Base-by-base conservation (phyloP, 495 filamentous ascomycete species). In the Halenospora varia region DNA sequence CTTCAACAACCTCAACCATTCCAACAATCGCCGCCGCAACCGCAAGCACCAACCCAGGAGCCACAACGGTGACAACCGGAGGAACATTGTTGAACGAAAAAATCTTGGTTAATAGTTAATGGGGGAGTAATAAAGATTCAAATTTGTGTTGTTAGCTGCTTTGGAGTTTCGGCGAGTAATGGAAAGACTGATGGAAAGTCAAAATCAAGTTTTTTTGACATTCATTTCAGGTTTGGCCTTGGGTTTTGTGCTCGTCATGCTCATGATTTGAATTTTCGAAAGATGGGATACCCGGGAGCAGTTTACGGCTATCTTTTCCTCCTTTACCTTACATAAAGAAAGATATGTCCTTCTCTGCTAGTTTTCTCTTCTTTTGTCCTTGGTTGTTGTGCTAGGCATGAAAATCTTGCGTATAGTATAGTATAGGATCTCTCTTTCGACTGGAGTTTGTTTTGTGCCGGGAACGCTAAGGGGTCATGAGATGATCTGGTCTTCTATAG, bases 211-310 rank as follows among this genome's bases (percentile, higher is more conserved):
- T n/a, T n/a, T n/a, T n/a, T n/a, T n/a, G n/a, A n/a, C n/a, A 19
- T 53, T 10, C 51, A 17, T 42, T 53, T 41, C 35, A n/a, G n/a
- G n/a, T 53, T 15, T 19, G 29, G 11, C 25, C 42, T 53, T 50
- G 10, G 10, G 9, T 50, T 18, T 55, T 10, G 23, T 22, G 22
- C 15, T 35, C 35, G 48, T 56, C 17, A 13, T 2, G 17, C n/a
- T 49, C 39, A 41, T 42, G 56, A 48, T 53, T 40, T 53, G 10
- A n/a, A 23, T 25, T 59, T 59, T 49, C 41, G 29, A 48, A 59
- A 54, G 49, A 59, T 49, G 44, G 51, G 51, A 55, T 60, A 60
- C 57, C 57, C 45, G 57, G 51, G 55, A 29, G 40, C 25, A 2
- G 41, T 56, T 48, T n/a, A n/a, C n/a, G n/a, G n/a, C n/a, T n/a